A percentile compares a stretch with the other conserved stretches of the same genome.
phyloP scores from a whole-genome alignment of 805 yeast species.

The Candida hungchunana region DNA sequence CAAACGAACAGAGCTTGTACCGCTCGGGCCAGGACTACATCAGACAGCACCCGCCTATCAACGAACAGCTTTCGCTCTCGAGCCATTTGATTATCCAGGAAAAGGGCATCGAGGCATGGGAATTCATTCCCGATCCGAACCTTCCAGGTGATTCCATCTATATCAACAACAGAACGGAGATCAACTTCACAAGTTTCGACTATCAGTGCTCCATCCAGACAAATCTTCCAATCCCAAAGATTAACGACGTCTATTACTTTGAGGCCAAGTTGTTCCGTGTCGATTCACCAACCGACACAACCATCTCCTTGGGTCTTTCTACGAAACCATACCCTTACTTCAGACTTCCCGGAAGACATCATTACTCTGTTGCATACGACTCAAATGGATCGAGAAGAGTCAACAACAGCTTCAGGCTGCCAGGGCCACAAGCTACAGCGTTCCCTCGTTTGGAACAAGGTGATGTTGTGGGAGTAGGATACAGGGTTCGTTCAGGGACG shows the following conservation, averaged over 20 bases:
- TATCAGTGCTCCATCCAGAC: conserved; percentile 38
- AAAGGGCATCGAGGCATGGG: conserved; percentile 82
- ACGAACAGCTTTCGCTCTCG: conserved; percentile 28
- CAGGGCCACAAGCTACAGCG: conserved; percentile 25
- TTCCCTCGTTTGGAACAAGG: conserved; percentile 59
- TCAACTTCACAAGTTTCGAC: conserved; percentile 28
- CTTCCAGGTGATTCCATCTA: conserved; percentile 45
- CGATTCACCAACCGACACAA: conserved; percentile 34
- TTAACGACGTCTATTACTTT: conserved; percentile 64
- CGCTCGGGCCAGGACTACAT: conserved; percentile 40
- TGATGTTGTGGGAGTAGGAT: conserved; percentile 92
- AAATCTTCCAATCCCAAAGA: conserved; percentile 41
- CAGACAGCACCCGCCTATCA: conserved; percentile 20
- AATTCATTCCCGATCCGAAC: conserved; percentile 46
- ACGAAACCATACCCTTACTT: conserved; percentile 75
- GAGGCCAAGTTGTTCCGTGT: conserved; percentile 55
- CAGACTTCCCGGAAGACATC: conserved; percentile 68
- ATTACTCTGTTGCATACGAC: conserved; percentile 69
- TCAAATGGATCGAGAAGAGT: conserved; percentile 66
- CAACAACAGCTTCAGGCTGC: conserved; percentile 50
- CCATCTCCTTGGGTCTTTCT: conserved; percentile 60
- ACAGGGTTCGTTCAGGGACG: conserved; percentile 74
- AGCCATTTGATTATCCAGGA: conserved; percentile 53
- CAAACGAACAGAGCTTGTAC: conserved; percentile 50
- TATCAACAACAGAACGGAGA: conserved; percentile 42